Conservation (phyloP, 75 land plant genomes). For the Larix kaempferi region DNA sequence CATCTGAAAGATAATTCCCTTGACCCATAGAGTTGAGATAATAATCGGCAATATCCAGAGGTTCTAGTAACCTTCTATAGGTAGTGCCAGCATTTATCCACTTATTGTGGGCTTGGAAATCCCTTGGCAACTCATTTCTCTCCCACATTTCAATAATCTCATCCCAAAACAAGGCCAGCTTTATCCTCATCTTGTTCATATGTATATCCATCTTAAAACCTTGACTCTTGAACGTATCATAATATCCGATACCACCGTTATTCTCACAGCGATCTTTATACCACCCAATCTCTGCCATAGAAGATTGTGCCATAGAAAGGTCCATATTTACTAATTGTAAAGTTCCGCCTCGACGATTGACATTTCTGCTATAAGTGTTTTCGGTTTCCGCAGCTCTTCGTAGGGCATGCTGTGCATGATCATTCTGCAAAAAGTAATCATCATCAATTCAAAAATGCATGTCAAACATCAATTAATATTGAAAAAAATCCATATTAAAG, state of each 20-base stretch:
- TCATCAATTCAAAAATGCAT: too few species aligned
- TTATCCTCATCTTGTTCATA: conserved; percentile 15
- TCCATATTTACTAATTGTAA: too few species aligned
- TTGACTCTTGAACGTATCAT: conserved; percentile 34
- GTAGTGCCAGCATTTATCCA: conserved; percentile 45
- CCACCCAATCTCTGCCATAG: conserved; percentile 40
- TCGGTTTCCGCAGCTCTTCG: too few species aligned
- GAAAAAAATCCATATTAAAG: too few species aligned
- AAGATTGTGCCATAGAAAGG: accelerated
- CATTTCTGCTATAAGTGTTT: too few species aligned
- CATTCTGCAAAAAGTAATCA: too few species aligned
- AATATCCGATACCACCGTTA: conserved; percentile 29
- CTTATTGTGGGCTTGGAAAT: conserved; percentile 26
- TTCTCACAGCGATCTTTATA: conserved; percentile 41
- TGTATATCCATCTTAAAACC: neutral
- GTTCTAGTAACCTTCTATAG: conserved; percentile 53
- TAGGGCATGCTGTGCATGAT: too few species aligned
- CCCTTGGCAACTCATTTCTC: conserved; percentile 36
- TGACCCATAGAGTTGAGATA: conserved; percentile 16
- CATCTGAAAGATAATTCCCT: conserved; percentile 39
- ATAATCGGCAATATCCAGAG: conserved; percentile 58
- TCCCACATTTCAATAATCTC: conserved; percentile 32
- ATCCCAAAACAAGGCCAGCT: conserved; percentile 48
- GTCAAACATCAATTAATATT: too few species aligned
- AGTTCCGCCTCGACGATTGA: too few species aligned